A percentile compares a stretch with the other conserved stretches of the same genome.
Conservation (phyloP, 805 yeast species). For the Blastobotrys muscicola region DNA sequence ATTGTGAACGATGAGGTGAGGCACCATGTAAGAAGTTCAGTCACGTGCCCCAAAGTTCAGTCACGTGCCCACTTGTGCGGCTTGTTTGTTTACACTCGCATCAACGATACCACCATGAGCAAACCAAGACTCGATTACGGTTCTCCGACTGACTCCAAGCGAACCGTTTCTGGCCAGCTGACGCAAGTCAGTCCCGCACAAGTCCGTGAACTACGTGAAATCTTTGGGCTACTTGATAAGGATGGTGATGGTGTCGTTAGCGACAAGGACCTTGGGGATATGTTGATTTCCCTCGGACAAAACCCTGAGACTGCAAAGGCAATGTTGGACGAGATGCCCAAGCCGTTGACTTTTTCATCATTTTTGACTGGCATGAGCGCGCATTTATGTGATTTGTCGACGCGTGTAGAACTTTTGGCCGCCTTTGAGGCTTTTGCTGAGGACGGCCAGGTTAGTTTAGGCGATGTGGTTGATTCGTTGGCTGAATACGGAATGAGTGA, state of each 20-base stretch:
- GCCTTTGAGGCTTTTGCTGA: constrained; percentile 50
- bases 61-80: too few species aligned
- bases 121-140: constrained; percentile 4
- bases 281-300: constrained; percentile 36
- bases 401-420: constrained; percentile 42
- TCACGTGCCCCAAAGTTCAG: too few species aligned
- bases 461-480: constrained; percentile 41
- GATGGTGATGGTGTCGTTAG: constrained; percentile 56
- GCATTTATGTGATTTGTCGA: constrained; percentile 42
- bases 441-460: constrained; percentile 35
- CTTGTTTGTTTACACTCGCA: too few species aligned
- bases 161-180: constrained; percentile 20
- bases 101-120: too few species aligned
- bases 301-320: constrained; percentile 29
- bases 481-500: constrained; percentile 35
- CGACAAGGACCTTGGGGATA: constrained; percentile 32
- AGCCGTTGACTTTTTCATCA: constrained; percentile 49
- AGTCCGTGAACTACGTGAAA: constrained; percentile 56
- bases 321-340: constrained; percentile 40
- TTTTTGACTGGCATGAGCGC: constrained; percentile 55
- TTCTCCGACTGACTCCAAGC: neutral
- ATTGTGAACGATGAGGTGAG: too few species aligned
- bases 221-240: constrained; percentile 72
- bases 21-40: too few species aligned
- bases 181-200: constrained; percentile 49